phyloP scores from a whole-genome alignment of 2,329 filamentous ascomycete species.

The Seiridium unicorne region DNA sequence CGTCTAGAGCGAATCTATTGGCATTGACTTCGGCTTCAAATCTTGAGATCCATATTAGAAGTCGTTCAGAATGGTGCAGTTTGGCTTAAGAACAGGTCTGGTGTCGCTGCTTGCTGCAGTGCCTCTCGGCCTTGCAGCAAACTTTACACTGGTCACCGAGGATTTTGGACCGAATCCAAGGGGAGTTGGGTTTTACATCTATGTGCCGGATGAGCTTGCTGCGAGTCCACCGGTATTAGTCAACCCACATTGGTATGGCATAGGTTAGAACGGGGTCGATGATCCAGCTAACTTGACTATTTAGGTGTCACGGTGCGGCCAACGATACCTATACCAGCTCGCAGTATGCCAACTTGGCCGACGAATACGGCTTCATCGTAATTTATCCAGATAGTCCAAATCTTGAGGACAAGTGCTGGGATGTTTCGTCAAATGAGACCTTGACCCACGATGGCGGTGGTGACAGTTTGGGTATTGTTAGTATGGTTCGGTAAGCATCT shows the following conservation, averaged over 20 bases:
- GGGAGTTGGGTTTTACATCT: slow-evolving; percentile 52
- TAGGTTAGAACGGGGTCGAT: background rate
- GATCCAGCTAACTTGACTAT: background rate
- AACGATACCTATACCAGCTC: slow-evolving; percentile 46
- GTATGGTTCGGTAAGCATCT: slow-evolving; percentile 41
- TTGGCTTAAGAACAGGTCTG: background rate
- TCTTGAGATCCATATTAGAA: too few relatives aligned
- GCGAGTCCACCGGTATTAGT: slow-evolving; percentile 50
- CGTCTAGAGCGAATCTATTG: background rate
- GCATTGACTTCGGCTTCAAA: background rate
- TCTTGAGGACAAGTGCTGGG: slow-evolving; percentile 10
- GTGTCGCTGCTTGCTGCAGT: background rate
- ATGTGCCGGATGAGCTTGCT: slow-evolving; percentile 40
- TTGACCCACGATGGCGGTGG: slow-evolving; percentile 49
- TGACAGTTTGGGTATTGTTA: slow-evolving; percentile 50
- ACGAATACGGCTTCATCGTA: slow-evolving; percentile 51
- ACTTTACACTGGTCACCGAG: slow-evolving; percentile 24
- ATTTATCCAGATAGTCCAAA: slow-evolving; percentile 33
- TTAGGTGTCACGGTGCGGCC: slow-evolving; percentile 45
- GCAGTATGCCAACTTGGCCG: slow-evolving; percentile 52
- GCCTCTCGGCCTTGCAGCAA: slow-evolving; percentile 15
- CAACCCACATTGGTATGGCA: slow-evolving; percentile 50
- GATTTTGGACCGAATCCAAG: slow-evolving; percentile 46
- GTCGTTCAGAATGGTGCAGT: background rate
- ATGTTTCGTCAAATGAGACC: slow-evolving; percentile 38